Evolutionary conservation across 2,329 filamentous ascomycete genomes (phyloP).

Genomic region (Decorospora gaudefroyi): DNA sequence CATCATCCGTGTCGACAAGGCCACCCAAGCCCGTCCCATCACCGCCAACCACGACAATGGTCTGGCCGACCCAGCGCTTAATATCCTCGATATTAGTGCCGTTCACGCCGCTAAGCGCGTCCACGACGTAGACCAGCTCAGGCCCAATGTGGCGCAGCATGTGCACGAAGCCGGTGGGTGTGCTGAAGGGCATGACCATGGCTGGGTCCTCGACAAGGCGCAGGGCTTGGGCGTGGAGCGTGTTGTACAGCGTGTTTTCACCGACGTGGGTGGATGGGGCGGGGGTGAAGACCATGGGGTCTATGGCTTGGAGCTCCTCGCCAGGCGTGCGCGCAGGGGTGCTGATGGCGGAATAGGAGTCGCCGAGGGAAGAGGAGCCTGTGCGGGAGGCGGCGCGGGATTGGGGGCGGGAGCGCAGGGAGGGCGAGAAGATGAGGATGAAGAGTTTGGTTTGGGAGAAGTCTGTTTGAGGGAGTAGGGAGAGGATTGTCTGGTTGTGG

Average conservation of each 20-base stretch:
- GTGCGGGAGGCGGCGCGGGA: conserved; percentile 25
- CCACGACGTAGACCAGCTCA: conserved; percentile 85
- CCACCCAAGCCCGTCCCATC: conserved; percentile 51
- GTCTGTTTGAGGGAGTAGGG: conserved; percentile 81
- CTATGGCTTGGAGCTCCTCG: conserved; percentile 58
- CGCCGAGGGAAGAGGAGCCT: conserved; percentile 66
- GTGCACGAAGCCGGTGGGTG: conserved; percentile 78
- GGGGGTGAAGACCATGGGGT: conserved; percentile 47
- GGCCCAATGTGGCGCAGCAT: conserved; percentile 85
- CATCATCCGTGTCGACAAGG: conserved; percentile 65
- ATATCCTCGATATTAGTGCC: conserved; percentile 74
- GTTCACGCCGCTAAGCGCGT: conserved; percentile 75
- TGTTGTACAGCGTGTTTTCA: conserved; percentile 67
- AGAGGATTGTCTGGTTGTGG: conserved; percentile 66
- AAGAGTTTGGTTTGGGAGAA: conserved; percentile 76
- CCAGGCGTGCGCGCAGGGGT: conserved; percentile 67
- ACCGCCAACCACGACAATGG: conserved; percentile 63
- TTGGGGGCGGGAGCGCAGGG: conserved; percentile 67
- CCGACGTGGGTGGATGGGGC: conserved; percentile 42
- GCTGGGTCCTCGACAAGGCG: conserved; percentile 79
- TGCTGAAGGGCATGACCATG: conserved; percentile 88
- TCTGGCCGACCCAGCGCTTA: conserved; percentile 64
- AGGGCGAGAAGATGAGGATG: conserved; percentile 85
- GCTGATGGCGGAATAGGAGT: conserved; percentile 86
- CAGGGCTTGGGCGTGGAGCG: conserved; percentile 78